A percentile compares a stretch with the other conserved stretches of the same genome.
These are phyloP conservation scores for Podospora anserina DNA, from an alignment of 495 filamentous ascomycete genomes.

Conservation along the genomic window DNA sequence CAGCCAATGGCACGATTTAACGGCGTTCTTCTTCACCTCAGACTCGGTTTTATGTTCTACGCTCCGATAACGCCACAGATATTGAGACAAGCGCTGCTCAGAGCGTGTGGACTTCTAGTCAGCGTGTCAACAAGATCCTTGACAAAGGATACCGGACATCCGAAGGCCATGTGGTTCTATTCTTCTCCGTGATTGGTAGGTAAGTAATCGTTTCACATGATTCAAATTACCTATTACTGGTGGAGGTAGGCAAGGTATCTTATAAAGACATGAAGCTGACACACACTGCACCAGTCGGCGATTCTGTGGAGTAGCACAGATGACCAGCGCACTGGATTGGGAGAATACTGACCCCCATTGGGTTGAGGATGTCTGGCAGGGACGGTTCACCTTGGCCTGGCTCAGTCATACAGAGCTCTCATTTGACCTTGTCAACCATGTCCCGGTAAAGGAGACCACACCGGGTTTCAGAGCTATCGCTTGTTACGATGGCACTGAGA, in stretches of 20 bases:
- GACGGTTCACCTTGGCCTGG: slow-evolving; percentile 4
- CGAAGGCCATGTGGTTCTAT: not conserved
- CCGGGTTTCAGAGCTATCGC: not conserved
- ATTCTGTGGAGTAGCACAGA: slow-evolving; percentile 5
- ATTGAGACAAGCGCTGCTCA: slow-evolving; percentile 3
- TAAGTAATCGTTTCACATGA: not conserved
- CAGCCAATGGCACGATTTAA: too few species aligned
- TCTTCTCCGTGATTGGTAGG: slow-evolving; percentile 1
- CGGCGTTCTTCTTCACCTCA: not conserved
- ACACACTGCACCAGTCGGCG: not conserved
- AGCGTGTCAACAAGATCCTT: slow-evolving; percentile 9
- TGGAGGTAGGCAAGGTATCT: not conserved
- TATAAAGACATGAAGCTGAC: not conserved
- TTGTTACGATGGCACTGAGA: slow-evolving; percentile 8
- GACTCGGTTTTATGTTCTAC: slow-evolving; percentile 3
- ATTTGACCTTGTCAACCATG: slow-evolving; percentile 8
- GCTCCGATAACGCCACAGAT: slow-evolving; percentile 3
- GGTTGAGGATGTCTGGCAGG: slow-evolving; percentile 7
- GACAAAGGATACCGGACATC: not conserved
- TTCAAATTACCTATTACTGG: too few species aligned
- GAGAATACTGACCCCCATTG: slow-evolving; percentile 4
- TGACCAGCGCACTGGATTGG: slow-evolving; percentile 6
- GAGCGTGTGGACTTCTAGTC: slow-evolving; percentile 6
- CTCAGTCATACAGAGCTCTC: slow-evolving; percentile 5
- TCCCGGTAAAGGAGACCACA: not conserved